Evolutionary conservation across 2,329 filamentous ascomycete species (phyloP).

Genomic region (Phialocephala sp.): DNA sequence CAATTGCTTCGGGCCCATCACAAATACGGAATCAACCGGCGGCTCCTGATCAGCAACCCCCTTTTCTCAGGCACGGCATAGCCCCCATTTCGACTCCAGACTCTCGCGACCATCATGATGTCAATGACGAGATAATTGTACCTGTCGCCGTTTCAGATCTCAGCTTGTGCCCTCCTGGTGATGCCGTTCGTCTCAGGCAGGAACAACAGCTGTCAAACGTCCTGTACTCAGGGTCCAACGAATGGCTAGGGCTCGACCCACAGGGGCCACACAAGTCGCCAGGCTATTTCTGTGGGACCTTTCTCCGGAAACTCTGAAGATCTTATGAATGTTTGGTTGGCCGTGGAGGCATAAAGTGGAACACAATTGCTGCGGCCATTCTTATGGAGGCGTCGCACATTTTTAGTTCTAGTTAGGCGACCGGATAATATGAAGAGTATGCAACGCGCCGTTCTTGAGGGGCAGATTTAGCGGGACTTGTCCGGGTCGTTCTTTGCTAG

Average conservation of each 20-base stretch:
- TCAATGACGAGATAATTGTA: slow-evolving; percentile 7
- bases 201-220: slow-evolving; percentile 6
- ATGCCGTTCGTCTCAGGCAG: not conserved
- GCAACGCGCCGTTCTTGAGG: not conserved
- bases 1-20: not conserved
- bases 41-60: slow-evolving; percentile 2
- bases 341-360: not conserved
- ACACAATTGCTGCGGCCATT: not conserved
- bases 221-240: not conserved
- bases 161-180: slow-evolving; percentile 4
- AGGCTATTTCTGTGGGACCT: slow-evolving; percentile 1
- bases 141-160: slow-evolving; percentile 11
- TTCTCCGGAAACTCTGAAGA: not conserved
- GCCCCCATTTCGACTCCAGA: not conserved
- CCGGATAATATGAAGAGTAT: not conserved
- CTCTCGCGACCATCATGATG: not conserved
- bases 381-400: not conserved
- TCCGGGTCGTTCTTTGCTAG: not conserved
- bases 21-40: not conserved
- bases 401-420: not conserved
- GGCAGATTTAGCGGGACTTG: not conserved
- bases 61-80: slow-evolving; percentile 3
- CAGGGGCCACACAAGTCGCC: not conserved
- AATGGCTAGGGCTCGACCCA: not conserved
- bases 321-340: not conserved